phyloP scores from a whole-genome alignment of 192 early-diverging fungal species.

The Mortierella hygrophila region DNA sequence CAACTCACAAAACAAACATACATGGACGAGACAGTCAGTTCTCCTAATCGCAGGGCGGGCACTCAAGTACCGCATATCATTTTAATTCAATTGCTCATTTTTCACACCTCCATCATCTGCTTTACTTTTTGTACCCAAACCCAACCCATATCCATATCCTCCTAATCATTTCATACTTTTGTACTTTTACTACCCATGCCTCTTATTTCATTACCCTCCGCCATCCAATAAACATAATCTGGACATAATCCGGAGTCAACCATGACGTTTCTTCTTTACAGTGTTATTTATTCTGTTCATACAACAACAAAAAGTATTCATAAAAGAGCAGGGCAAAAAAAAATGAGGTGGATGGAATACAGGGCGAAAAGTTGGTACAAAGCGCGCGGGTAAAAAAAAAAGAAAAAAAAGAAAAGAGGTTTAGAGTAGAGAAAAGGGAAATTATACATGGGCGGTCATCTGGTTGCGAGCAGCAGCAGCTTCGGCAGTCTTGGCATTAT shows the following conservation, averaged over 20 bases:
- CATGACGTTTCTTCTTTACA: background rate
- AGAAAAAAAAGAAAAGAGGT: background rate
- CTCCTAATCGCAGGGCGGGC: no score
- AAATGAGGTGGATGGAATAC: background rate
- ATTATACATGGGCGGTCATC: constrained; percentile 1
- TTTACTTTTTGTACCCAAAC: background rate
- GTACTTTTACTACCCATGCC: background rate
- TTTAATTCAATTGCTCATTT: no score
- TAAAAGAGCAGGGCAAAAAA: background rate
- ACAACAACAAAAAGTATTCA: background rate
- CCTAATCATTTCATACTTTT: background rate
- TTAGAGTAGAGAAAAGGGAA: background rate
- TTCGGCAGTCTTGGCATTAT: constrained; percentile 38
- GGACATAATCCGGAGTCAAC: background rate
- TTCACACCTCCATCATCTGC: no score
- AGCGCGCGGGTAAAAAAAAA: background rate
- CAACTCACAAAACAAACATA: no score
- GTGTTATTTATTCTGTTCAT: background rate
- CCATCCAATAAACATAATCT: background rate
- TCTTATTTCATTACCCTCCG: background rate
- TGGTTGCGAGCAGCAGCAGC: constrained; percentile 5
- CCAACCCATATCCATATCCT: background rate
- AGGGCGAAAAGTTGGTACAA: background rate
- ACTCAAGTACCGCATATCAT: no score
- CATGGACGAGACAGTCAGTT: no score